A percentile compares a stretch with the other conserved stretches of the same genome.
phyloP scores from a whole-genome alignment of 495 filamentous ascomycete species.

The Copromyces sp. region DNA sequence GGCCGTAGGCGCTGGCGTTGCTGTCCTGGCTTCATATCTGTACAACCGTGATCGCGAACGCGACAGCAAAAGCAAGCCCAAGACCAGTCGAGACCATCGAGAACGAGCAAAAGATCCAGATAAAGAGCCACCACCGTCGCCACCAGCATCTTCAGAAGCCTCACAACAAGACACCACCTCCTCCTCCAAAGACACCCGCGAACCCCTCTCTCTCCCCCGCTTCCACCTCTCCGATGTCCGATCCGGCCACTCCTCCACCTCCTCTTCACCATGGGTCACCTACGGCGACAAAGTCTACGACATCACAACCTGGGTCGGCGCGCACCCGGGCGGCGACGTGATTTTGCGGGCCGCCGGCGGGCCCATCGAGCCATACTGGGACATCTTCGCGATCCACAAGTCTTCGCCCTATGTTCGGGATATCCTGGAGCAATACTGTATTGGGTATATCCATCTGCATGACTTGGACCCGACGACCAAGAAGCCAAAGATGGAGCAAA shows the following conservation, averaged over 20 bases:
- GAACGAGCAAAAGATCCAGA: neutral
- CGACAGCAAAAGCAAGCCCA: neutral
- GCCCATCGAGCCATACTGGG: conserved; percentile 51
- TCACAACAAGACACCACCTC: neutral
- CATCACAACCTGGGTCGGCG: conserved; percentile 47
- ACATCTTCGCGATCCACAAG: conserved; percentile 54
- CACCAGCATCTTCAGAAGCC: neutral
- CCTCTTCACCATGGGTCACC: conserved; percentile 40
- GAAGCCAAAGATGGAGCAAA: conserved; percentile 27
- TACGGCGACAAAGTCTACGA: conserved; percentile 46
- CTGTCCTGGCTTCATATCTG: neutral
- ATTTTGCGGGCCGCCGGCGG: conserved; percentile 49
- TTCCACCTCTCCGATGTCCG: conserved; percentile 39
- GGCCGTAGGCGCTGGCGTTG: neutral
- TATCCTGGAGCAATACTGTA: conserved; percentile 43
- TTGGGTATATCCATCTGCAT: conserved; percentile 40
- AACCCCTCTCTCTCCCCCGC: conserved; percentile 26
- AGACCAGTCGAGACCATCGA: neutral
- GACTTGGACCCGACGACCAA: conserved; percentile 39
- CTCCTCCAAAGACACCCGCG: conserved; percentile 19
- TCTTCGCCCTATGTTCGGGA: conserved; percentile 41
- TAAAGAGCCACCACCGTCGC: neutral
- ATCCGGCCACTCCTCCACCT: conserved; percentile 36
- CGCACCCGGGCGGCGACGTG: conserved; percentile 51
- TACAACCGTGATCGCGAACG: neutral